Percentiles rank a stretch among this genome's conserved stretches.
Evolutionary conservation across 2,329 filamentous ascomycete genomes (phyloP).

Genomic region (Herpotrichia juniperi): DNA sequence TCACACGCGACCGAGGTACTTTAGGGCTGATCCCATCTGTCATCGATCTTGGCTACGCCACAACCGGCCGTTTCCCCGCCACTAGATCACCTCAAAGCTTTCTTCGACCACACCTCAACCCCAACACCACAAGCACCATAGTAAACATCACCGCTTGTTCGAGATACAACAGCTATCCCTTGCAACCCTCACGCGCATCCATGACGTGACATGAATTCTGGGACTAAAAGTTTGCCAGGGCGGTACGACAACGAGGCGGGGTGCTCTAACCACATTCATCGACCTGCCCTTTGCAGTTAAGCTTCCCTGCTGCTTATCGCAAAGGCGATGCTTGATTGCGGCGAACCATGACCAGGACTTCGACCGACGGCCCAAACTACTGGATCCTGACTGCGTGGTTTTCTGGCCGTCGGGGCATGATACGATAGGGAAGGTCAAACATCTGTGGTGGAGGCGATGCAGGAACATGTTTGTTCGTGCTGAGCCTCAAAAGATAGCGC

Average conservation of each 20-base stretch:
- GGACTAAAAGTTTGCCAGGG: too few species aligned
- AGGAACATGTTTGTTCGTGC: not conserved
- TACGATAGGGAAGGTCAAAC: not conserved
- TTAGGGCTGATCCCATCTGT: too few species aligned
- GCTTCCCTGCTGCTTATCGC: conserved; percentile 14
- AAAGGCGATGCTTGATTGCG: not conserved
- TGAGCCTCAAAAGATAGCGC: too few species aligned
- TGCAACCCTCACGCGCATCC: not conserved
- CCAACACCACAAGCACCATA: too few species aligned
- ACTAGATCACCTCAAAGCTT: too few species aligned
- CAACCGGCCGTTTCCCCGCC: too few species aligned
- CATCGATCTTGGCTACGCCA: too few species aligned
- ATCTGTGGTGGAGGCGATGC: not conserved
- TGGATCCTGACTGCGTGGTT: not conserved
- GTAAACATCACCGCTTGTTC: too few species aligned
- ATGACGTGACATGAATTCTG: conserved; percentile 3
- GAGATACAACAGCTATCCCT: too few species aligned
- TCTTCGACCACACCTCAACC: too few species aligned
- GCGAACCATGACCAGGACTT: not conserved
- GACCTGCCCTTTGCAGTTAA: conserved; percentile 16
- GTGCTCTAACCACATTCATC: not conserved
- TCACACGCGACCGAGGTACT: too few species aligned
- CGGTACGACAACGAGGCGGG: not conserved
- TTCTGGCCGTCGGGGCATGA: not conserved
- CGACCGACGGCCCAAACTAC: not conserved